These are phyloP conservation scores for Ceratobasidium sp. DNA, from an alignment of 1,284 basidiomycete genomes.

Conservation along the genomic window DNA sequence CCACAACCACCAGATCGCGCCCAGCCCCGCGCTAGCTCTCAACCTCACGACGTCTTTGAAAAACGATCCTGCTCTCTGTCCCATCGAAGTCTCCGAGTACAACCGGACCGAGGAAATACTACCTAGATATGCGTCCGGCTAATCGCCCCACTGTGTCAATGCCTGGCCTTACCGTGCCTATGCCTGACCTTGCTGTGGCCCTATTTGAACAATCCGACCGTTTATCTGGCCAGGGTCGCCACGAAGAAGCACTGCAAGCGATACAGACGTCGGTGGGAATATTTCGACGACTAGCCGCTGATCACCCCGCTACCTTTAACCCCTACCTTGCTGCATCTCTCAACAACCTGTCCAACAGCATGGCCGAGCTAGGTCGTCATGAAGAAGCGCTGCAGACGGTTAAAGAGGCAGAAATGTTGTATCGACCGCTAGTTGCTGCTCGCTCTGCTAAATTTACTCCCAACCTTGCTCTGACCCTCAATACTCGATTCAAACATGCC, in stretches of 20 bases:
- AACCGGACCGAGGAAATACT: too few relatives aligned
- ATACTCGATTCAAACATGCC: neutral
- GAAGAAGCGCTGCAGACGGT: neutral
- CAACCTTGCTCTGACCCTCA: neutral
- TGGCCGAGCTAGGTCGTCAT: neutral
- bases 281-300: constrained; percentile 11
- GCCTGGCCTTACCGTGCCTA: too few relatives aligned
- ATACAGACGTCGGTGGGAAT: neutral
- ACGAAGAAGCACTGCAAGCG: constrained; percentile 3
- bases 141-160: too few relatives aligned
- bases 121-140: too few relatives aligned
- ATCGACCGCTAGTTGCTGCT: neutral
- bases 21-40: too few relatives aligned
- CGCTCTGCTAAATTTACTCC: neutral
- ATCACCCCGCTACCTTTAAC: neutral
- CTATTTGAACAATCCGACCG: neutral
- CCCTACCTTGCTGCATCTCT: constrained; percentile 20
- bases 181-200: neutral
- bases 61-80: too few relatives aligned
- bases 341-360: constrained; percentile 5
- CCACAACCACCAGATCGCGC: too few relatives aligned
- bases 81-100: too few relatives aligned
- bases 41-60: too few relatives aligned
- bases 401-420: neutral
- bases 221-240: neutral